Evolutionary conservation across 306 rosid genomes (phyloP), one percentile per base, ranked within the genome.

Genomic region (Fragaria vesca): DNA sequence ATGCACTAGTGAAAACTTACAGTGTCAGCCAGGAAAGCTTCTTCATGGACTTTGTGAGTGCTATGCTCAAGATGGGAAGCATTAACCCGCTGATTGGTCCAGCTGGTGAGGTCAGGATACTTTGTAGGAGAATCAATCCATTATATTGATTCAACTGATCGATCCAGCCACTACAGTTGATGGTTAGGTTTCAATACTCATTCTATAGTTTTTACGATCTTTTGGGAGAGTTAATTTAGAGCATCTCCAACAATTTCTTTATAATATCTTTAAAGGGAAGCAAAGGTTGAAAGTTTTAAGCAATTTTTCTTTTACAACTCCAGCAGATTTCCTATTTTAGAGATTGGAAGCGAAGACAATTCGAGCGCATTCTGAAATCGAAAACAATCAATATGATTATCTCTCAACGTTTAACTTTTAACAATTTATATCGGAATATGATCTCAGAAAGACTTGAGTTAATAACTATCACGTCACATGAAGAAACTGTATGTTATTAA

Each of bases 61-160:
- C 93, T 12, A 88, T 94, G 94, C 81, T 88, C 84, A 88, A 71
- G 90, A 92, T 94, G 98, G 94, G 97, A 24, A 88, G 85, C 70
- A 88, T 90, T 45, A 83, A 57, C 24, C 94, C 98, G 28, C 94
- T 94, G 81, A 94, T 92, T 17, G 94, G 93, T 5, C 88, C 94
- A 43, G 76, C 69, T 0, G 97, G 97, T 0, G 90, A 94, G 85
- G 66, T 94, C 15, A 84, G 97, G 75, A 85, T 83, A 81, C 87
- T 89, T 18, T 94, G 98, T 34, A 78, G 96, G 79, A 82, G 51
- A 75, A 32, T 46, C 16, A 94, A 90, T 74, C 55, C 55, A 8
- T 8, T 57, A 12, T 57, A n/a, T 57, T 16, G 55, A 50, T 18
- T 50, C 54, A 13, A 48, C 18, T 15, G 58, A 52, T 52, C 24